Conservation (phyloP, 345 rosid genomes). For the Lenwebbia sp. region DNA sequence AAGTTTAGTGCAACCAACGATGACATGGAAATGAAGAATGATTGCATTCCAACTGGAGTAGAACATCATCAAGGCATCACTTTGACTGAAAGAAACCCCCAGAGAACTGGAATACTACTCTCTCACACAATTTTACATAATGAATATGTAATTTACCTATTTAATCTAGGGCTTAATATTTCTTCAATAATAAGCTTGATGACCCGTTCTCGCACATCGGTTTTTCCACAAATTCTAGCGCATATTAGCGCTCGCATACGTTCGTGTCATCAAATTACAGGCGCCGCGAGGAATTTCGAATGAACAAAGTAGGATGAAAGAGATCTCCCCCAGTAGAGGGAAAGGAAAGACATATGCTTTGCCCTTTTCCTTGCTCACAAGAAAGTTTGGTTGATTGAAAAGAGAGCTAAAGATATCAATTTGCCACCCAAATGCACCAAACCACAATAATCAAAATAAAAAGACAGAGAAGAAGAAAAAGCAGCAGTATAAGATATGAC, state of each 20-base stretch:
- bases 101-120: background rate
- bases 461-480: background rate
- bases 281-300: background rate
- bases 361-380: background rate
- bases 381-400: background rate
- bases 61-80: background rate
- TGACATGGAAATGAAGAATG: background rate
- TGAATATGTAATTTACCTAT: background rate
- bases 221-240: background rate
- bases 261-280: background rate
- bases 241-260: rapidly evolving
- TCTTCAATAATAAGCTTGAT: background rate
- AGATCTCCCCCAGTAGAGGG: background rate
- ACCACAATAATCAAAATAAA: background rate
- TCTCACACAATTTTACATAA: background rate
- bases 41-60: background rate
- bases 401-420: background rate
- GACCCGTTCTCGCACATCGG: background rate
- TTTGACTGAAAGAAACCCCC: background rate
- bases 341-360: background rate
- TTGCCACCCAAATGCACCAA: background rate
- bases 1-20: background rate
- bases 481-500: background rate
- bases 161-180: background rate
- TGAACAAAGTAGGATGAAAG: background rate